phyloP scores from a whole-genome alignment of 2,329 filamentous ascomycete species.

The Graphilbum sp. region DNA sequence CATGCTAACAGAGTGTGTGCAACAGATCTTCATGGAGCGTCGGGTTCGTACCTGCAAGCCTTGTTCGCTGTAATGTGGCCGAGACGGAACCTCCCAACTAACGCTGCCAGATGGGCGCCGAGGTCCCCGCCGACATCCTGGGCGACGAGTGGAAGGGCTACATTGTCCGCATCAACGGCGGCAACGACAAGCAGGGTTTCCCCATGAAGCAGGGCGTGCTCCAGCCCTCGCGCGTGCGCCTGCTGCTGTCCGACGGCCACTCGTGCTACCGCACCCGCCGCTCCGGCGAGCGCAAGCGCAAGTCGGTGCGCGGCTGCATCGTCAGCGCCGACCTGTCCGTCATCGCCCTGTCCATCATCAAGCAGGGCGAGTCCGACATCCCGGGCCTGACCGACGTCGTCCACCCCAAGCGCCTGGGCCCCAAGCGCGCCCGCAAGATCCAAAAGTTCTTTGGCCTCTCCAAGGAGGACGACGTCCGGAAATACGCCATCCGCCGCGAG shows the following conservation, averaged over 20 bases:
- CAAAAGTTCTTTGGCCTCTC: constrained; percentile 98
- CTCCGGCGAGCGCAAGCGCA: constrained; percentile 97
- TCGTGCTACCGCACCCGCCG: constrained; percentile 98
- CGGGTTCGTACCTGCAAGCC: constrained; percentile 7
- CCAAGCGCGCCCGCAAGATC: constrained; percentile 99
- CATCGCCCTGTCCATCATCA: constrained; percentile 86
- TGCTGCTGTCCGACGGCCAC: constrained; percentile 92
- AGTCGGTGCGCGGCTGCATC: constrained; percentile 98
- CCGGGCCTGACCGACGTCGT: constrained; percentile 95
- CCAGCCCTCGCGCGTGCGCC: constrained; percentile 94
- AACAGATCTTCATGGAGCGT: constrained; percentile 12
- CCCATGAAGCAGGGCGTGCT: constrained; percentile 99
- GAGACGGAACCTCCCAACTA: too few relatives aligned
- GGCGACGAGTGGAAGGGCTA: constrained; percentile 99
- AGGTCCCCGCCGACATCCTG: constrained; percentile 85
- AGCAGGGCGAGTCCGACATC: constrained; percentile 91
- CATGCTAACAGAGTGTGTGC: constrained; percentile 7
- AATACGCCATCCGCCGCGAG: constrained; percentile 99
- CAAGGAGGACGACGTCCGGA: constrained; percentile 99
- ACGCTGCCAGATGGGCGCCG: constrained; percentile 55
- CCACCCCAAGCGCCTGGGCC: constrained; percentile 97
- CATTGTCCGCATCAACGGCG: constrained; percentile 97
- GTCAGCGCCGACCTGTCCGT: constrained; percentile 91
- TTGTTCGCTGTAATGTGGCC: too few relatives aligned
- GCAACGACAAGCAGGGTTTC: constrained; percentile 99